A percentile compares a stretch with the other conserved stretches of the same genome.
Evolutionary conservation across 495 filamentous ascomycete species (phyloP).

Genomic region (Penicillium diatomitis): DNA sequence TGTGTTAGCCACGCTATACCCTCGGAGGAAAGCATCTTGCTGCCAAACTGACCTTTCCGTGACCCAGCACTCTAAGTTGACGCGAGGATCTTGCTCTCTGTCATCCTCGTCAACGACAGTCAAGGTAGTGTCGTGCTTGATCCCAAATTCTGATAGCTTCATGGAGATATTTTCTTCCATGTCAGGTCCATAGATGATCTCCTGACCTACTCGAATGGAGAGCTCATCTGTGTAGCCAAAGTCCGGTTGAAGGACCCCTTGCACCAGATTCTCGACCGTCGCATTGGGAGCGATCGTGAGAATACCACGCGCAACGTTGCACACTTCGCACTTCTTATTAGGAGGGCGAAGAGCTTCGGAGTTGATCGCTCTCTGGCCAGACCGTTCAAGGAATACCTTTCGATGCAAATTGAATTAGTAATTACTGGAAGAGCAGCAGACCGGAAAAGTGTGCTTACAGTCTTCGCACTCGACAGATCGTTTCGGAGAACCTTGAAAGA

Average conservation of each 20-base stretch:
- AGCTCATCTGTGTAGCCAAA: constrained; percentile 82
- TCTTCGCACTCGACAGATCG: constrained; percentile 56
- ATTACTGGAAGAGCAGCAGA: neutral
- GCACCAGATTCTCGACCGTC: constrained; percentile 74
- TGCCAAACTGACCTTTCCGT: constrained; percentile 29
- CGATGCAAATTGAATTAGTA: neutral
- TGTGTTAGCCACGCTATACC: too few species aligned
- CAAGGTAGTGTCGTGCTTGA: constrained; percentile 63
- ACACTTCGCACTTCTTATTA: constrained; percentile 73
- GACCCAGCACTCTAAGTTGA: constrained; percentile 68
- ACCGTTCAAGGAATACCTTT: constrained; percentile 70
- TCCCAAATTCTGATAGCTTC: constrained; percentile 69
- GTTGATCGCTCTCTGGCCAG: constrained; percentile 61
- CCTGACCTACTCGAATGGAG: constrained; percentile 60
- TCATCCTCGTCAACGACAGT: constrained; percentile 89
- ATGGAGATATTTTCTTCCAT: constrained; percentile 77
- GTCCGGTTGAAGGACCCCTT: constrained; percentile 55
- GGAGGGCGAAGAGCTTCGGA: constrained; percentile 66
- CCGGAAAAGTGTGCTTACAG: constrained; percentile 21
- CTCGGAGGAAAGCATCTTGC: neutral
- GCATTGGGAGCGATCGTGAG: constrained; percentile 65
- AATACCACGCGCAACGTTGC: constrained; percentile 59
- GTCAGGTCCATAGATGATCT: constrained; percentile 78
- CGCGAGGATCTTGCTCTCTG: constrained; percentile 66
- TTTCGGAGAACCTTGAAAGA: constrained; percentile 81